A percentile compares a stretch with the other conserved stretches of the same genome.
phyloP scores from a whole-genome alignment of 2,329 filamentous ascomycete species.

The Penicillium brevicompactum region DNA sequence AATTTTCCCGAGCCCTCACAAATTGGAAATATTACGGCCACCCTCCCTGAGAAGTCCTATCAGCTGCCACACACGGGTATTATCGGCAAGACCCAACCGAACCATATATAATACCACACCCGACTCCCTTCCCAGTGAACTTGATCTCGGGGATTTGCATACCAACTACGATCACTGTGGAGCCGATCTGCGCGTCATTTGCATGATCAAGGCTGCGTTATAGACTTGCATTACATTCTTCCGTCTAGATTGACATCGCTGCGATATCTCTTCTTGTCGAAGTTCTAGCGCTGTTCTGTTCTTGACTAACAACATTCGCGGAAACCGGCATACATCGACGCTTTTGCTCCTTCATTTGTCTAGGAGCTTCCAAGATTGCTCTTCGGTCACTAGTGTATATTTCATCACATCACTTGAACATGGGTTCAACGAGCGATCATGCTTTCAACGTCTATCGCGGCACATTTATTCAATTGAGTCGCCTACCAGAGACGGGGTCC shows the following conservation, averaged over 20 bases:
- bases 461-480: slow-evolving; percentile 61
- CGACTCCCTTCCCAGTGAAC: not conserved
- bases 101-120: not conserved
- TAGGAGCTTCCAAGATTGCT: too few relatives aligned
- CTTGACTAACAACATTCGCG: too few relatives aligned
- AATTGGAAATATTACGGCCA: not conserved
- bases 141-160: not conserved
- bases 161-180: not conserved
- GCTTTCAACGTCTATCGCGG: slow-evolving; percentile 58
- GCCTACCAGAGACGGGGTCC: slow-evolving; percentile 29
- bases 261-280: too few relatives aligned
- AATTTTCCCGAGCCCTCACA: too few relatives aligned
- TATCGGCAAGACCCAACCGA: not conserved
- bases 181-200: not conserved
- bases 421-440: slow-evolving; percentile 18
- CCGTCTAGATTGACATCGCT: not conserved
- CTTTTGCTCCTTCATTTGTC: too few relatives aligned
- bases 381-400: too few relatives aligned
- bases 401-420: not conserved
- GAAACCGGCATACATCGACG: too few relatives aligned
- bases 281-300: too few relatives aligned
- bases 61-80: not conserved
- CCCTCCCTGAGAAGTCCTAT: not conserved
- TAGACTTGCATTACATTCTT: not conserved
- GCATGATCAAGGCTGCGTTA: not conserved